phyloP scores from a whole-genome alignment of 768 basidiomycete genomes.

The Tubosaeta sp. region DNA sequence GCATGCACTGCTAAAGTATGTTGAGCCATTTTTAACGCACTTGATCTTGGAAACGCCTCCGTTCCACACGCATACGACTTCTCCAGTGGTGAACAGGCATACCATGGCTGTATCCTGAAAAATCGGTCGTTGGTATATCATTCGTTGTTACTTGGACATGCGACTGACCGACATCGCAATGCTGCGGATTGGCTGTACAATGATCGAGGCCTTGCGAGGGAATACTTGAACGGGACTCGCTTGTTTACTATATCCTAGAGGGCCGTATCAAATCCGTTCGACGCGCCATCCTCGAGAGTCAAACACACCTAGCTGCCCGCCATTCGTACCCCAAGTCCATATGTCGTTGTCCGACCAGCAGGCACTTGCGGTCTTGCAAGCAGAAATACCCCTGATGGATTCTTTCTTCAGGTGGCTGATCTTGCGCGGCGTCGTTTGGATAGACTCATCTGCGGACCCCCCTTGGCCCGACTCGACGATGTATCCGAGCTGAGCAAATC shows the following conservation, averaged over 20 bases:
- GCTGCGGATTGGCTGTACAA: constrained; percentile 64
- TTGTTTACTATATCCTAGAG: constrained; percentile 68
- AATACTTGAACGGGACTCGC: constrained; percentile 70
- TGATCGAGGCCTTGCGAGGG: constrained; percentile 78
- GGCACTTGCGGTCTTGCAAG: constrained; percentile 80
- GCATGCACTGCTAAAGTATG: background rate
- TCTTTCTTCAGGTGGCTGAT: constrained; percentile 80
- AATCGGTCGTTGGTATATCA: background rate
- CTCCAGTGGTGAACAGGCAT: constrained; percentile 71
- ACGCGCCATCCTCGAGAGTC: background rate
- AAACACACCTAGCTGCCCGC: constrained; percentile 78
- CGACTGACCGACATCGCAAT: constrained; percentile 69
- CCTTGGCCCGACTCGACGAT: constrained; percentile 53
- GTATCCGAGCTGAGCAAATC: constrained; percentile 88
- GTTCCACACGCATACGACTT: constrained; percentile 82
- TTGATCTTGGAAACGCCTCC: constrained; percentile 71
- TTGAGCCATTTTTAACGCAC: constrained; percentile 35
- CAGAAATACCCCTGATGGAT: constrained; percentile 73
- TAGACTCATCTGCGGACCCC: constrained; percentile 58
- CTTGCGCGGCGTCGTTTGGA: constrained; percentile 74
- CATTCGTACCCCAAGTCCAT: constrained; percentile 92
- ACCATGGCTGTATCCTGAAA: constrained; percentile 78
- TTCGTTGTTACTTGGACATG: background rate
- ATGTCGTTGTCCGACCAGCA: constrained; percentile 77
- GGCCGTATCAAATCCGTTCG: background rate